Evolutionary conservation across 169 alveolate genomes (phyloP).

Genomic region (Cryptosporidium andersoni): DNA sequence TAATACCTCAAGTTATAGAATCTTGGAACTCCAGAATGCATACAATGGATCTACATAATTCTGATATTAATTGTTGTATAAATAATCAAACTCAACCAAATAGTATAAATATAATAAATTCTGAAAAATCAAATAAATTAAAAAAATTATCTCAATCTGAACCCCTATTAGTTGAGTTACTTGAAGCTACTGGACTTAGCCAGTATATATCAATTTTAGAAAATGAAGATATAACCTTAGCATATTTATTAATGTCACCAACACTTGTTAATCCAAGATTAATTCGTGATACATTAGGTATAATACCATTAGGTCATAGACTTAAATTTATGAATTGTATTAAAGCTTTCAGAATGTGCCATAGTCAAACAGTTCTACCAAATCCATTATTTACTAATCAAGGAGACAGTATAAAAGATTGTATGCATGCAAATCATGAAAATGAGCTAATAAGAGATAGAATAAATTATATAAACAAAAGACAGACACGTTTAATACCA

Average conservation of each 20-base stretch:
- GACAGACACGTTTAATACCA: not conserved
- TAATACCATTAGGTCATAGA: conserved; percentile 36
- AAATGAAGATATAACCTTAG: not conserved
- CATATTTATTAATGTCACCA: conserved; percentile 28
- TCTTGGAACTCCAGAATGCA: not conserved
- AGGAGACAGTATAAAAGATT: not conserved
- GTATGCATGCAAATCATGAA: not conserved
- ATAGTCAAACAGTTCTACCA: not conserved
- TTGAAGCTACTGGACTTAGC: no score
- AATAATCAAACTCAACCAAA: no score
- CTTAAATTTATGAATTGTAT: conserved; percentile 38
- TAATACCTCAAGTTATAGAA: not conserved
- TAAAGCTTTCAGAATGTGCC: conserved; percentile 14
- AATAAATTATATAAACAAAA: not conserved
- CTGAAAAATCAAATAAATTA: no score
- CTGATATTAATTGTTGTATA: no score
- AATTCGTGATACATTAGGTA: conserved; percentile 8
- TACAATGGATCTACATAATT: not conserved
- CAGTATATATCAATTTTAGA: not conserved
- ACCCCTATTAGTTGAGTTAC: no score
- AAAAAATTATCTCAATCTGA: no score
- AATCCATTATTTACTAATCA: not conserved
- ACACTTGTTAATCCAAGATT: not conserved
- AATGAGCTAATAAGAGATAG: not conserved
- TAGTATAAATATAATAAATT: no score